These are phyloP conservation scores for Cynanchum wilfordii DNA, from an alignment of 257 asterid species.

Conservation along the genomic window DNA sequence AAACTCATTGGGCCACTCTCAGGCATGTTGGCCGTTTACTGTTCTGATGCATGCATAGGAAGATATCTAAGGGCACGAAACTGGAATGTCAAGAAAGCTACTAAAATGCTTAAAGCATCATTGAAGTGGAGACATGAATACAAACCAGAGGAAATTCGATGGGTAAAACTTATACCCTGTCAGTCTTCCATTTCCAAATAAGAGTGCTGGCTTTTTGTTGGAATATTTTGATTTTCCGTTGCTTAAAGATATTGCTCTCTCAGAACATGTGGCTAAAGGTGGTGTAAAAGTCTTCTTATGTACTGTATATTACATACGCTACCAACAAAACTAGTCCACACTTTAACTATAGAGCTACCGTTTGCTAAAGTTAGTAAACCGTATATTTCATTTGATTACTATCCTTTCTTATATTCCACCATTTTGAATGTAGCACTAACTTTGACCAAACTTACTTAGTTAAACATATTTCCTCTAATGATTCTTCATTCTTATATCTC, in stretches of 20 bases:
- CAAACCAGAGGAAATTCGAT: constrained; percentile 76
- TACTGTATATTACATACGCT: background rate
- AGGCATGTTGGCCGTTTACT: constrained; percentile 49
- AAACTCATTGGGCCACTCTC: constrained; percentile 61
- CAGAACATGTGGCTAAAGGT: background rate
- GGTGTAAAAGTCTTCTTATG: background rate
- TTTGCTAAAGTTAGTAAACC: background rate
- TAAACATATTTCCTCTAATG: background rate
- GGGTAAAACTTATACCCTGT: constrained; percentile 45
- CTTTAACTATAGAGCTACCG: background rate
- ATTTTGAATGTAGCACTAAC: background rate
- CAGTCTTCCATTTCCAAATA: background rate
- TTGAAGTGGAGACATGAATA: constrained; percentile 74
- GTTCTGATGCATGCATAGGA: constrained; percentile 60
- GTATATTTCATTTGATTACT: background rate
- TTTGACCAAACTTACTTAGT: background rate
- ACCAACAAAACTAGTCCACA: background rate
- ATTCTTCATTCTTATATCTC: background rate
- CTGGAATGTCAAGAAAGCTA: constrained; percentile 89
- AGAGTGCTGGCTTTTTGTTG: background rate
- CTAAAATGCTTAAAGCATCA: constrained; percentile 77
- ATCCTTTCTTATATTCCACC: background rate
- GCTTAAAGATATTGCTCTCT: background rate
- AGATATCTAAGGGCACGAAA: constrained; percentile 79
- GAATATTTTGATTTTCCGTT: constrained; percentile 3